Base-by-base conservation (phyloP, 2,329 filamentous ascomycete genomes). In the Aspergillus sp. region DNA sequence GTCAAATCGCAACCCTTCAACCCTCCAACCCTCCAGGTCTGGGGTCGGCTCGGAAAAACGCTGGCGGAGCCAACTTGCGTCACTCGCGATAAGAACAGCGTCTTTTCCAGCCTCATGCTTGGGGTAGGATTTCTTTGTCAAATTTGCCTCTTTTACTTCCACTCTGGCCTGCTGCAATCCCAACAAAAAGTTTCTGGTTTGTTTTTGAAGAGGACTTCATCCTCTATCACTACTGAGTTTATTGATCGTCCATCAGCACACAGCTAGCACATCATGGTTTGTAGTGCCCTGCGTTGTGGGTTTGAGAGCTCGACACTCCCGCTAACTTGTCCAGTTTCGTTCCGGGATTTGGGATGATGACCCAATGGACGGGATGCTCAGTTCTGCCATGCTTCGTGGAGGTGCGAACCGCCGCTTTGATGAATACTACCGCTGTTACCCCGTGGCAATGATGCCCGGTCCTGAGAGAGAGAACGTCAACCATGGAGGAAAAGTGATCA, bases 371-470 rank as follows among this genome's bases (percentile, higher is more conserved):
- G 69, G 73, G 48, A 74, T 79, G 61, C 75, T 79, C 51, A 73
- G 77, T 51, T 67, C 71, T 9, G 72, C 73, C 49, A 75, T 80
- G 67, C 63, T 78, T 49, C 72, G 72, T 33, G 63, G 66, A 39
- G 72, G 68, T 43, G 67, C 66, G 60, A 75, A 70, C 57, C 86
- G 88, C 59, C 87, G 90, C 50, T 98, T 98, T 73, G 91, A 98
- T 69, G 93, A 98, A 70, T 97, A 95, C 74, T 97, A 96, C 72
- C 85, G 93, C 61, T 96, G 90, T 75, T 98, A 97, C 63, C 93
- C 93, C 39, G 80, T 96, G 60, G 83, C 85, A 59, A 97, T 98
- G 90, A 82, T 94, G 52, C 88, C 90, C 8, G 90, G 91, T 2
- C 81, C 88, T 34, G 90, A 96, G 60, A 81, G 93, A 56, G 85